phyloP scores from a whole-genome alignment of 2,329 filamentous ascomycete species.

The Sporothrix globosa region DNA sequence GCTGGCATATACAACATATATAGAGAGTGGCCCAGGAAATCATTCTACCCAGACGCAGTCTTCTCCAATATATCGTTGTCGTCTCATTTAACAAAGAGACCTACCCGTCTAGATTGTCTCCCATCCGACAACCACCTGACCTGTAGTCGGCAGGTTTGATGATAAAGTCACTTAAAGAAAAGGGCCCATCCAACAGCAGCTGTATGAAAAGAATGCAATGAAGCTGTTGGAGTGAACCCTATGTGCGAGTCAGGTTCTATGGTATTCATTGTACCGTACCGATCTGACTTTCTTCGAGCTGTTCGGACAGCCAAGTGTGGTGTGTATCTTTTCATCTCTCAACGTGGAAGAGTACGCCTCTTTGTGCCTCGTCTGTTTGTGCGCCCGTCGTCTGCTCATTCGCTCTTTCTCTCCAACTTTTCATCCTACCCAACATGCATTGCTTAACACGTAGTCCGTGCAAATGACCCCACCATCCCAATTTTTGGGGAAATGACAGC shows the following conservation, averaged over 20 bases:
- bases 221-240: constrained; percentile 1
- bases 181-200: neutral
- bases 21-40: constrained; percentile 11
- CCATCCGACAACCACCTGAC: constrained; percentile 17
- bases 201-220: neutral
- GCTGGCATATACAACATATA: neutral
- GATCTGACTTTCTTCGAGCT: neutral
- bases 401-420: neutral
- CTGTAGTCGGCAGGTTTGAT: neutral
- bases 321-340: no score
- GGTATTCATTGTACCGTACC: neutral
- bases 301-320: constrained; percentile 1
- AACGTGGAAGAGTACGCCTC: neutral
- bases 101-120: neutral
- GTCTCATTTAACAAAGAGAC: neutral
- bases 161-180: neutral
- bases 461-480: constrained; percentile 22
- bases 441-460: neutral
- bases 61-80: neutral
- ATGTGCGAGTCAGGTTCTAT: neutral
- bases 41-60: neutral
- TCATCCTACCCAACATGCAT: no score
- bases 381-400: neutral
- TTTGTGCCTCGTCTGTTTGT: neutral
- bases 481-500: constrained; percentile 19